Evolutionary conservation across 1,284 basidiomycete genomes (phyloP).

Genomic region (Coniophora puteana): DNA sequence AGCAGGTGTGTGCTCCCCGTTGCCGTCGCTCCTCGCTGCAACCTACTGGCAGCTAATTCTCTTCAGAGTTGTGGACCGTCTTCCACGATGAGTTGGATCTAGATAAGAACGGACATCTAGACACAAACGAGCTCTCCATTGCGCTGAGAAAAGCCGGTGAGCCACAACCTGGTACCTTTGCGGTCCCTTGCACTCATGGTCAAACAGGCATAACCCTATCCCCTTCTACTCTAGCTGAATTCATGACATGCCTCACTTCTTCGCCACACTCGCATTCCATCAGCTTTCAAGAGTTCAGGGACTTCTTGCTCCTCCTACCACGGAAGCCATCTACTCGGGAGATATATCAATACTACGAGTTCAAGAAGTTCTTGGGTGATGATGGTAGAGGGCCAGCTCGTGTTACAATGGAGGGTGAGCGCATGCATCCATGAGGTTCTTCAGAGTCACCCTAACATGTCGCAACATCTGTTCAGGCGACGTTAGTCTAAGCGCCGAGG

Average conservation of each 20-base stretch:
- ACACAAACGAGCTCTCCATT: constrained; percentile 64
- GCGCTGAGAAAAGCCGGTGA: constrained; percentile 74
- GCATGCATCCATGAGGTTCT: constrained; percentile 15
- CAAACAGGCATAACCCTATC: constrained; percentile 66
- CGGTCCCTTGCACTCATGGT: constrained; percentile 15
- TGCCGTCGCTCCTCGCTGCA: constrained; percentile 18
- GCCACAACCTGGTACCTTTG: constrained; percentile 23
- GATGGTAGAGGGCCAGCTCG: constrained; percentile 77
- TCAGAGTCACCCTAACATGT: constrained; percentile 14
- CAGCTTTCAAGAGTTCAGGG: constrained; percentile 83
- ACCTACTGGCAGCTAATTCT: too few relatives aligned
- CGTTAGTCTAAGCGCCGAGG: constrained; percentile 70
- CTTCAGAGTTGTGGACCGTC: constrained; percentile 80
- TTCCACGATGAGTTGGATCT: constrained; percentile 87
- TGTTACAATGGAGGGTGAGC: constrained; percentile 83
- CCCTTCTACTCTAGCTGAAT: constrained; percentile 66
- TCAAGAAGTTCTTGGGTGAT: constrained; percentile 68
- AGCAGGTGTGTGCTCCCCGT: constrained; percentile 49
- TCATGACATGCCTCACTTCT: constrained; percentile 77
- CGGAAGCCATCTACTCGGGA: constrained; percentile 78
- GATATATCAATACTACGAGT: constrained; percentile 85
- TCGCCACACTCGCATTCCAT: constrained; percentile 66
- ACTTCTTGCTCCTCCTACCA: constrained; percentile 86
- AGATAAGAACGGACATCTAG: constrained; percentile 81
- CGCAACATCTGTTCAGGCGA: constrained; percentile 50